Base-by-base conservation (phyloP, 202 grass and related monocot species). In the Bolboschoenoplectus hybrid region DNA sequence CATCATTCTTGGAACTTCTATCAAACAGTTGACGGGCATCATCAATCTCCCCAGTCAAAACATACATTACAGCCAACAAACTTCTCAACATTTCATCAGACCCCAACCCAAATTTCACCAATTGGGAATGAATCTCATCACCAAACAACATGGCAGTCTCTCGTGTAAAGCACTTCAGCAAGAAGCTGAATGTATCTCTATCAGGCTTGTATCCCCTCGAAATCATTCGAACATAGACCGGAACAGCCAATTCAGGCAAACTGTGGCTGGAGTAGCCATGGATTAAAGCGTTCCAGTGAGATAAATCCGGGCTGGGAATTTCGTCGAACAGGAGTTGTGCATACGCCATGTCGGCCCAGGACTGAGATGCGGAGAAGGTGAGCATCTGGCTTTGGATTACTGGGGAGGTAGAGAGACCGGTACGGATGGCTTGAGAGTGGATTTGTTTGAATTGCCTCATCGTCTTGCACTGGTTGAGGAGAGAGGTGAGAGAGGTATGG, bases 61-160 rank as follows among this genome's bases (percentile, higher is more conserved):
- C 84, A 38, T 95, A 94, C 82, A 92, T 87, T 38, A 44, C 63
- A 9, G 93, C 76, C 87, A 98, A 91, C 17, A 90, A 83, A 77
- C 72, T 92, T 3, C 63, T 81, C 12, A 86, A 87, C 49, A 93
- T 84, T 13, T 84, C 64, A 61, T 87, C 69, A 17, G 56, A 66
- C 47, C 47, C 61, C 7, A 93, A 43, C 32, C 93, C 90, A 32
- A 95, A 84, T 89, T 86, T 98, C 26, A 98, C 44, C 60, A 79
- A 83, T 67, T 95, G 89, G 13, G 73, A 81, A 82, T 86, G 94
- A 62, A 97, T 75, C 66, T 89, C 88, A 39, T 67, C 76, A 1
- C 87, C 89, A 49, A 20, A 68, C 7, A 35, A 52, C 49, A 64
- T 51, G 7, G 65, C 72, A 56, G 75, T 62, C 4, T 84, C 57